phyloP scores from a whole-genome alignment of 1,139 yeast species.

The Zygoascus sp. region DNA sequence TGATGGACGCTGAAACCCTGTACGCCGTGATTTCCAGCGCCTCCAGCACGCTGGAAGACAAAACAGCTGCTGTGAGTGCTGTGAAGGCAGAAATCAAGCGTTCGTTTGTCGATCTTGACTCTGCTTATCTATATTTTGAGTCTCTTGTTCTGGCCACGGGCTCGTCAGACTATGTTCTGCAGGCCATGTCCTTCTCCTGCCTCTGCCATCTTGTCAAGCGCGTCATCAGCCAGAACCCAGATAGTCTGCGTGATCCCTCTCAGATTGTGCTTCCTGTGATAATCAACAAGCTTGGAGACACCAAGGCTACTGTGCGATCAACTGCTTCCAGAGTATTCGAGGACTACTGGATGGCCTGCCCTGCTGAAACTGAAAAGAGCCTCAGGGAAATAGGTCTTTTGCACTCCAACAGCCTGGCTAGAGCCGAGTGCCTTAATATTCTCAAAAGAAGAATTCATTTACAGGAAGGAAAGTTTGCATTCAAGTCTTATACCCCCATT shows the following conservation, averaged over 20 bases:
- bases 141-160: slow-evolving; percentile 49
- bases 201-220: slow-evolving; percentile 73
- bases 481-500: slow-evolving; percentile 41
- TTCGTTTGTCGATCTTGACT: slow-evolving; percentile 51
- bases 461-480: slow-evolving; percentile 40
- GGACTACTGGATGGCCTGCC: slow-evolving; percentile 64
- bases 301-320: slow-evolving; percentile 41
- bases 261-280: slow-evolving; percentile 54
- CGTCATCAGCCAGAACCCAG: slow-evolving; percentile 66
- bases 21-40: slow-evolving; percentile 6
- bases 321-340: slow-evolving; percentile 57
- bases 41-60: slow-evolving; percentile 28
- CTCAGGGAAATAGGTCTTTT: slow-evolving; percentile 51
- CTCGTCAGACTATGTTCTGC: slow-evolving; percentile 42
- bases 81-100: slow-evolving; percentile 69
- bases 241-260: slow-evolving; percentile 47
- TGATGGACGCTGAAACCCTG: slow-evolving; percentile 11
- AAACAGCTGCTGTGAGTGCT: slow-evolving; percentile 43
- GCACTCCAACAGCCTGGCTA: slow-evolving; percentile 40
- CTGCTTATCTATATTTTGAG: slow-evolving; percentile 53
- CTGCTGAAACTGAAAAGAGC: slow-evolving; percentile 49
- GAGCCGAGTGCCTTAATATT: slow-evolving; percentile 43
- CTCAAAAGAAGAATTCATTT: slow-evolving; percentile 37
- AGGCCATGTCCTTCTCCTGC: slow-evolving; percentile 55
- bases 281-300: slow-evolving; percentile 50